A percentile compares a stretch with the other conserved stretches of the same genome.
Conservation (phyloP, 1,139 yeast species). For the Geotrichum aggregatum region DNA sequence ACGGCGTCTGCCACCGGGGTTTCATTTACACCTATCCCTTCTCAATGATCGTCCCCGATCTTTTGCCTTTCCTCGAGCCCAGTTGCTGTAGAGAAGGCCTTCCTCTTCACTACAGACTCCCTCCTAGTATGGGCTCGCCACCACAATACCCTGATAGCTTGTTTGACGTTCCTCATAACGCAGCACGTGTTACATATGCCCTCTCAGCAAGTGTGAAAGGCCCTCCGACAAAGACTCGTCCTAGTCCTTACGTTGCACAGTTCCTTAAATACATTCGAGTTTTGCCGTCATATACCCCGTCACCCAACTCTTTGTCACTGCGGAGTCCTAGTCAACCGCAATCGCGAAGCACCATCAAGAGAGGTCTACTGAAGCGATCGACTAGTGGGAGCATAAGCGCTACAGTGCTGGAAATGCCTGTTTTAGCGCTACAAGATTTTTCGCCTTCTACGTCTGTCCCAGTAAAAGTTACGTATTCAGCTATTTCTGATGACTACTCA, state of each 20-base stretch:
- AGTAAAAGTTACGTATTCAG: not conserved
- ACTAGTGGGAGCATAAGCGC: slow-evolving; percentile 7
- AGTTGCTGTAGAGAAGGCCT: slow-evolving; percentile 14
- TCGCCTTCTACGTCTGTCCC: slow-evolving; percentile 5
- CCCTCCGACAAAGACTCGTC: not conserved
- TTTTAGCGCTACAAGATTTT: not conserved
- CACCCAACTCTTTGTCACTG: slow-evolving; percentile 1
- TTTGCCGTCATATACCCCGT: slow-evolving; percentile 13
- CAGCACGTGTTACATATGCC: slow-evolving; percentile 13
- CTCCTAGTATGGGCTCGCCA: slow-evolving; percentile 18
- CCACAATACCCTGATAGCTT: slow-evolving; percentile 11
- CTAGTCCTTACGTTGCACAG: slow-evolving; percentile 1
- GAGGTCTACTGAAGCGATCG: slow-evolving; percentile 2
- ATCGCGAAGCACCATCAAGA: slow-evolving; percentile 4
- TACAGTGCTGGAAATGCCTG: slow-evolving; percentile 1
- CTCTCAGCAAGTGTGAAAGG: slow-evolving; percentile 9
- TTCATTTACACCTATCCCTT: slow-evolving; percentile 14
- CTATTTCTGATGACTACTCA: not conserved
- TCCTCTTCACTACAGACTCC: slow-evolving; percentile 17
- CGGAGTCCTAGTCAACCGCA: not conserved
- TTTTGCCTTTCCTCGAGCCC: slow-evolving; percentile 8
- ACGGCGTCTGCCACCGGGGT: slow-evolving; percentile 4
- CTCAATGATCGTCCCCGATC: slow-evolving; percentile 15
- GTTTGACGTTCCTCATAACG: slow-evolving; percentile 11
- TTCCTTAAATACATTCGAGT: slow-evolving; percentile 12